A percentile compares a stretch with the other conserved stretches of the same genome.
Conservation (phyloP, 768 basidiomycete species). For the Rhizopogon vesiculosus region DNA sequence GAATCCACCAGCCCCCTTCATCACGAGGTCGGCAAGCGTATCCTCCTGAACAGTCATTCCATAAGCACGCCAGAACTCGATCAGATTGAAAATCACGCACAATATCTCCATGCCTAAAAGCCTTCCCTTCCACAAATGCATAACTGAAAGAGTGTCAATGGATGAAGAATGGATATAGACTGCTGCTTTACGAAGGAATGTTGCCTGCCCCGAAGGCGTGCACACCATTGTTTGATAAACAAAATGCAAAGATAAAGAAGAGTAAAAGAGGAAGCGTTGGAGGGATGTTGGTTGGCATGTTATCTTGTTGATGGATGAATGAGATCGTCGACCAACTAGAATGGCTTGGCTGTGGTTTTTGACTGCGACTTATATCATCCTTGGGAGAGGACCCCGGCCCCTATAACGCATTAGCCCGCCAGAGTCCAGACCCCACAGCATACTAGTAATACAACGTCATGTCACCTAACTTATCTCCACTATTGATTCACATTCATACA, state of each 20-base stretch:
- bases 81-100: constrained; percentile 33
- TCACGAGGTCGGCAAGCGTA: constrained; percentile 53
- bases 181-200: constrained; percentile 59
- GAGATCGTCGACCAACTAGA: background rate
- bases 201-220: constrained; percentile 83
- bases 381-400: background rate
- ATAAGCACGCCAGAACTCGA: background rate
- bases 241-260: constrained; percentile 49
- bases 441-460: too few relatives aligned
- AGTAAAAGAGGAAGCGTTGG: constrained; percentile 37
- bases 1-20: constrained; percentile 54
- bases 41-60: constrained; percentile 53
- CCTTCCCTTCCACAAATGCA: constrained; percentile 82
- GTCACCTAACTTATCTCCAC: too few relatives aligned
- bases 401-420: too few relatives aligned
- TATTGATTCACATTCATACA: too few relatives aligned
- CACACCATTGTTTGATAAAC: constrained; percentile 52
- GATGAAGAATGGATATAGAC: background rate
- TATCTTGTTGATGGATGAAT: constrained; percentile 1
- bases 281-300: constrained; percentile 18
- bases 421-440: too few relatives aligned
- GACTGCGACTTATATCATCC: background rate
- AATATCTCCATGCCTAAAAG: constrained; percentile 89
- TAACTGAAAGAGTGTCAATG: constrained; percentile 40
- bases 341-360: background rate